Conservation (phyloP, 768 basidiomycete species). For the Naganishia kalamii region DNA sequence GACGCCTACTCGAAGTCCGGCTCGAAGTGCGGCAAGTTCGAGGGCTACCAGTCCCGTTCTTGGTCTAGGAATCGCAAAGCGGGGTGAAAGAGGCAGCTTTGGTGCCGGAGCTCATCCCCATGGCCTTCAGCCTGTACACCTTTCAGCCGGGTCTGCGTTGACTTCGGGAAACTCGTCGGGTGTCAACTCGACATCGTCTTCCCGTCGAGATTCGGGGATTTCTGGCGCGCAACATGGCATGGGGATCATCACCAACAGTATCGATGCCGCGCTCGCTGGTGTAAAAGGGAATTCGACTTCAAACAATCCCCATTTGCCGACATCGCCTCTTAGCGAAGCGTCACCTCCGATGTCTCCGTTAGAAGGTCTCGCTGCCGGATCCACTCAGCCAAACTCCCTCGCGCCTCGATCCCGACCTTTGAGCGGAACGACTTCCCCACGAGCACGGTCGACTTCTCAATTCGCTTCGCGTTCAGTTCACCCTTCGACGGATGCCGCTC, state of each 20-base stretch:
- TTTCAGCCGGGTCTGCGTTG: neutral
- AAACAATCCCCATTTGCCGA: neutral
- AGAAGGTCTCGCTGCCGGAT: neutral
- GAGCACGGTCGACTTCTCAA: neutral
- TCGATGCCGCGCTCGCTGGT: constrained; percentile 2
- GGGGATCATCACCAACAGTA: constrained; percentile 1
- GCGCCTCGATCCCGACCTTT: neutral
- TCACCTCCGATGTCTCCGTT: neutral
- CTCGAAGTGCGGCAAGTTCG: neutral
- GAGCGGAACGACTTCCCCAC: constrained; percentile 8
- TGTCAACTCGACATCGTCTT: neutral
- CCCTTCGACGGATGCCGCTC: neutral
- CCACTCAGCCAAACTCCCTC: neutral
- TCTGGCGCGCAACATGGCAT: neutral
- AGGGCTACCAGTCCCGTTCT: neutral
- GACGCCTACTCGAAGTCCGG: constrained; percentile 8
- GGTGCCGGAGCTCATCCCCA: neutral
- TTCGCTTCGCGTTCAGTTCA: neutral
- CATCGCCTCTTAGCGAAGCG: constrained; percentile 5
- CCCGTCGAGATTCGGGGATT: neutral
- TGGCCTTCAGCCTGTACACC: neutral
- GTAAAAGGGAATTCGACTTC: neutral
- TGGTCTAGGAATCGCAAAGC: neutral
- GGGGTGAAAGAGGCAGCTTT: neutral
- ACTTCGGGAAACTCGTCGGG: neutral